Percentiles rank a stretch among this genome's conserved stretches.
Evolutionary conservation across 2,329 filamentous ascomycete species (phyloP).

Genomic region (Neonectria magnoliae): DNA sequence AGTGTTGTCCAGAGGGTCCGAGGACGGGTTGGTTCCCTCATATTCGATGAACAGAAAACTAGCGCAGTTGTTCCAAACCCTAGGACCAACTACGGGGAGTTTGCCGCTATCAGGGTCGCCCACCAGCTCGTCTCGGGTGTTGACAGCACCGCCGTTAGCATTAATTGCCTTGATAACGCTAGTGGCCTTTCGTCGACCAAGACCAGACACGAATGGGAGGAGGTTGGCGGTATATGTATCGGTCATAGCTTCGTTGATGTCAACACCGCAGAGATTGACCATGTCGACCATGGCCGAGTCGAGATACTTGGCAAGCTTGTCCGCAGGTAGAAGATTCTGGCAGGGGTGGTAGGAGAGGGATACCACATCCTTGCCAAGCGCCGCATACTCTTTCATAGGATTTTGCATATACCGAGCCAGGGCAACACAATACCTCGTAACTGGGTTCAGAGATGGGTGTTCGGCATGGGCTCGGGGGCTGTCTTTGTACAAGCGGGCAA

Average conservation of each 20-base stretch:
- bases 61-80: slow-evolving; percentile 96
- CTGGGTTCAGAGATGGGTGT: slow-evolving; percentile 80
- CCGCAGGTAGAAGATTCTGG: slow-evolving; percentile 87
- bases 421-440: slow-evolving; percentile 89
- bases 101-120: slow-evolving; percentile 85
- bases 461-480: slow-evolving; percentile 82
- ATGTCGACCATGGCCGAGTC: slow-evolving; percentile 99
- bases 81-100: slow-evolving; percentile 82
- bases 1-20: slow-evolving; percentile 95
- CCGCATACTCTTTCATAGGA: slow-evolving; percentile 95
- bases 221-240: slow-evolving; percentile 87
- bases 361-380: slow-evolving; percentile 85
- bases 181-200: slow-evolving; percentile 91
- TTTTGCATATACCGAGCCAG: slow-evolving; percentile 93
- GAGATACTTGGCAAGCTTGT: slow-evolving; percentile 85
- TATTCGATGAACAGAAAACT: slow-evolving; percentile 94
- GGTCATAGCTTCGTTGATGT: slow-evolving; percentile 89
- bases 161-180: slow-evolving; percentile 82
- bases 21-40: slow-evolving; percentile 80
- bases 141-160: slow-evolving; percentile 86
- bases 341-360: slow-evolving; percentile 90
- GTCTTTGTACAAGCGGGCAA: slow-evolving; percentile 94
- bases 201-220: slow-evolving; percentile 88
- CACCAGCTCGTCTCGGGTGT: slow-evolving; percentile 85
- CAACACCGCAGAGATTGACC: slow-evolving; percentile 95